Base-by-base conservation (phyloP, 495 filamentous ascomycete species). In the Penicillium lividum region DNA sequence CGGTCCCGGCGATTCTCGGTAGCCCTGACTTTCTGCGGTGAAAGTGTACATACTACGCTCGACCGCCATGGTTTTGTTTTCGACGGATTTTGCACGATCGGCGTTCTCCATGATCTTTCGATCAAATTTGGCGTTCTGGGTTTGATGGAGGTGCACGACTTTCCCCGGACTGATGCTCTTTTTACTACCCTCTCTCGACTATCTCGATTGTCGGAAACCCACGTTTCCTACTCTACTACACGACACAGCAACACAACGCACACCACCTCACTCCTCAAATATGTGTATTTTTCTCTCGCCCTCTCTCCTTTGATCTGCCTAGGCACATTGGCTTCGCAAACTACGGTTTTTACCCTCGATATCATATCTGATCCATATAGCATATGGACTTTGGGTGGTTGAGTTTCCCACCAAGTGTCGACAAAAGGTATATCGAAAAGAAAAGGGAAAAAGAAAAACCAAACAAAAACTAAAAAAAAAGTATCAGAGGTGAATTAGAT, bases 401-500 rank as follows among this genome's bases (percentile, higher is more conserved):
- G 51, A 25, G 27, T 13, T 8, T 5, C 30, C n/a, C 22, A 22
- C 31, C n/a, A 13, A 15, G 27, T 25, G 28, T 18, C 65, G 38
- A 16, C 38, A 40, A 61, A 62, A 55, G 56, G 51, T 60, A 27
- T 8, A 43, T 15, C 8, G 27, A 60, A 59, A 45, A 55, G 46
- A 57, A 56, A 58, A 50, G 61, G 57, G 59, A 30, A 62, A 59
- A 61, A 62, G 51, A 47, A 61, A 62, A 53, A 58, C 15, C 5
- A 29, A 59, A 59, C 50, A 56, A 43, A 56, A 56, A 58, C 43
- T 58, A 58, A 60, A 30, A 62, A 59, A 67, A 61, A 56, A 67
- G 53, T 16, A 27, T 59, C 54, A 60, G 73, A 68, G 73, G 73
- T 67, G 64, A 59, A 66, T 66, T 69, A 51, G 69, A 58, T 71